phyloP scores from a whole-genome alignment of 2,329 filamentous ascomycete genomes.

The Teratosphaeria pseudoeucalypti region DNA sequence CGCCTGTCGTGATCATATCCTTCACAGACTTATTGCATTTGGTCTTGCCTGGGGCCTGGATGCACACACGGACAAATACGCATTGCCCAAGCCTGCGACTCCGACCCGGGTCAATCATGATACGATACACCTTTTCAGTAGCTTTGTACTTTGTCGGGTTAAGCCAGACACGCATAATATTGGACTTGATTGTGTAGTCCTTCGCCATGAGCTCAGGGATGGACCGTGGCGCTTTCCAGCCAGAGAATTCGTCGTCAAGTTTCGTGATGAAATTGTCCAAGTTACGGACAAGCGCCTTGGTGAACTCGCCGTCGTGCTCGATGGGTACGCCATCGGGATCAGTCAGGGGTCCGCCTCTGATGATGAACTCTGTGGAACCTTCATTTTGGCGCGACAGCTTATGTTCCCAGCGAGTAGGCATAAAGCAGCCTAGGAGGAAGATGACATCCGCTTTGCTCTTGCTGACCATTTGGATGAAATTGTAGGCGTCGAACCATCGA shows the following conservation, averaged over 20 bases:
- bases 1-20: background rate
- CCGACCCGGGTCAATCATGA: background rate
- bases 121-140: background rate
- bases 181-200: background rate
- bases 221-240: background rate
- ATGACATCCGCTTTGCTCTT: background rate
- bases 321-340: background rate
- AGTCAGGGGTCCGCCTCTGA: background rate
- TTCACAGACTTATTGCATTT: background rate
- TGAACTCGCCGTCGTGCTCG: background rate
- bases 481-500: background rate
- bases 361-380: background rate
- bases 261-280: background rate
- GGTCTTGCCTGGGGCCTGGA: background rate
- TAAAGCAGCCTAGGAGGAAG: background rate
- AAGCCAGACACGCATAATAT: background rate
- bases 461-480: background rate
- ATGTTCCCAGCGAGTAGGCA: background rate
- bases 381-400: background rate
- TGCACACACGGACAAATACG: background rate
- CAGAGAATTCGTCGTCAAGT: background rate
- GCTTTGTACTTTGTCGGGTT: background rate
- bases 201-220: background rate
- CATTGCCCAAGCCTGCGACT: background rate
- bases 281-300: background rate